Conservation (phyloP, 2,329 filamentous ascomycete genomes). For the Cordyceps militaris region DNA sequence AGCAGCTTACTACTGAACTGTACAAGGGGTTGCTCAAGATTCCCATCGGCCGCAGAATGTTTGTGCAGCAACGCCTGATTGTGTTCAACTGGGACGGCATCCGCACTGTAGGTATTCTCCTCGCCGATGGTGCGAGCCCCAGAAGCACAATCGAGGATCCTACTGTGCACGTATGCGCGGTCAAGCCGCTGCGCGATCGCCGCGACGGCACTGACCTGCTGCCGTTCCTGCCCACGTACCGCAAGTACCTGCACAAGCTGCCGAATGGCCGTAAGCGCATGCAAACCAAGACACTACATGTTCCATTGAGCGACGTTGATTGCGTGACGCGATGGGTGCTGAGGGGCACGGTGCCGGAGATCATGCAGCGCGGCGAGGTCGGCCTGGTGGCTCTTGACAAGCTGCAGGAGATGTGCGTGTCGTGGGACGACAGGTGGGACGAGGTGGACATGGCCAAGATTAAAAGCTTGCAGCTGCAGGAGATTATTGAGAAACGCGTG, state of each 20-base stretch:
- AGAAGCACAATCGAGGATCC: slow-evolving; percentile 52
- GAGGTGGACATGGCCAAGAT: slow-evolving; percentile 78
- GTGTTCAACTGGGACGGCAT: slow-evolving; percentile 82
- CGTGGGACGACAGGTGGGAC: slow-evolving; percentile 74
- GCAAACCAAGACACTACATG: slow-evolving; percentile 57
- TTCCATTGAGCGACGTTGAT: slow-evolving; percentile 74
- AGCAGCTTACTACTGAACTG: slow-evolving; percentile 71
- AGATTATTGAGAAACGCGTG: slow-evolving; percentile 66
- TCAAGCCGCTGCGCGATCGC: slow-evolving; percentile 59
- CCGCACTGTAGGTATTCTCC: slow-evolving; percentile 71
- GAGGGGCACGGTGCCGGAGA: slow-evolving; percentile 52
- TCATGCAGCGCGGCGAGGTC: slow-evolving; percentile 46
- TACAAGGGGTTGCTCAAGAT: slow-evolving; percentile 71
- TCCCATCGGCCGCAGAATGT: slow-evolving; percentile 75
- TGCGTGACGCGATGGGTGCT: slow-evolving; percentile 67
- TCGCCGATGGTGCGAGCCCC: slow-evolving; percentile 65
- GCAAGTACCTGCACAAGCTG: slow-evolving; percentile 58
- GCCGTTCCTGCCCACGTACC: slow-evolving; percentile 70
- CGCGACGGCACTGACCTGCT: slow-evolving; percentile 79
- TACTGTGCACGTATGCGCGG: slow-evolving; percentile 70
- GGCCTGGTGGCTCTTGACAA: slow-evolving; percentile 55
- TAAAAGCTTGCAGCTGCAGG: slow-evolving; percentile 74
- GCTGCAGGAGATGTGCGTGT: slow-evolving; percentile 60
- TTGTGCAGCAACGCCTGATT: slow-evolving; percentile 66
- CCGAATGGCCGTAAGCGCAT: slow-evolving; percentile 62